phyloP scores from a whole-genome alignment of 176 grass and related monocot genomes.

The Carex parvula region DNA sequence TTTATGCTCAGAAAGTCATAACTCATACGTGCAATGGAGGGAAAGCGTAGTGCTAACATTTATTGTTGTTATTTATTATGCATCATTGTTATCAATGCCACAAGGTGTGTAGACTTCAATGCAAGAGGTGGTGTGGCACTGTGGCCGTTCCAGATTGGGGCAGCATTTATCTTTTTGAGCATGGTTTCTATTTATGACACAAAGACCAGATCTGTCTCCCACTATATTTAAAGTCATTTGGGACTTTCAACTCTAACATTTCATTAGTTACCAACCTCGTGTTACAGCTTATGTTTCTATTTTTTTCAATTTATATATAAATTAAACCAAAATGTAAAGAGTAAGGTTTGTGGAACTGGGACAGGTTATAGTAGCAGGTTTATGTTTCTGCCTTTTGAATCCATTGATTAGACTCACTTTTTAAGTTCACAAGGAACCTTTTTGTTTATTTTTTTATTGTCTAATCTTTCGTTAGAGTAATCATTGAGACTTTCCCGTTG shows the following conservation, averaged over 20 bases:
- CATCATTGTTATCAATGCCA: background rate
- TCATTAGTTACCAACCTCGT: background rate
- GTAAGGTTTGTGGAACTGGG: background rate
- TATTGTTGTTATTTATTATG: constrained; percentile 6
- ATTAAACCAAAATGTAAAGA: background rate
- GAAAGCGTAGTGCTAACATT: background rate
- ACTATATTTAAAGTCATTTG: constrained; percentile 15
- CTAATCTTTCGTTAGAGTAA: constrained; percentile 9
- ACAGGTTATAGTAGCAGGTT: no score
- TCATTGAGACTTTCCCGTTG: constrained; percentile 13
- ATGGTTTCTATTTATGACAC: constrained; percentile 26
- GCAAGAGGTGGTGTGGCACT: background rate
- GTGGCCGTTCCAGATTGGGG: background rate
- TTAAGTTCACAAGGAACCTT: background rate
- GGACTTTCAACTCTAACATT: background rate
- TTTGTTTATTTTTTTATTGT: constrained; percentile 2
- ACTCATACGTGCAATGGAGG: background rate
- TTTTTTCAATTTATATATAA: background rate
- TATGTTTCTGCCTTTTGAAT: background rate
- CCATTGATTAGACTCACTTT: background rate
- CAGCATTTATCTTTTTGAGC: constrained; percentile 4
- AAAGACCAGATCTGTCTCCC: constrained; percentile 20
- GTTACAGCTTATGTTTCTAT: no score
- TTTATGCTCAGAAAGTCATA: background rate
- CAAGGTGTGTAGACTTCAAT: background rate